These are phyloP conservation scores for Suillus occidentalis DNA, from an alignment of 768 basidiomycete genomes.

Conservation along the genomic window DNA sequence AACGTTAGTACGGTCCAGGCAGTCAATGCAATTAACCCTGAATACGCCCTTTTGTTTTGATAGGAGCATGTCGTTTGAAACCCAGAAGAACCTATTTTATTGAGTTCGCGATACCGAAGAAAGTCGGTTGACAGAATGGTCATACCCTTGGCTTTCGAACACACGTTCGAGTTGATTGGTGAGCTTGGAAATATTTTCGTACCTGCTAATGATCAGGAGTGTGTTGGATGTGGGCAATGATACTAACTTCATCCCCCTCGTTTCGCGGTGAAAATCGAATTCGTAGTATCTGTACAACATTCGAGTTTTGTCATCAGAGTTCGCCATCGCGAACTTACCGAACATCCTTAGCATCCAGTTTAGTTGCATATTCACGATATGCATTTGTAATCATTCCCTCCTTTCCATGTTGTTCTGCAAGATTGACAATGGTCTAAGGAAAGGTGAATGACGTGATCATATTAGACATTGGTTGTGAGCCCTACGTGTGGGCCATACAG, in stretches of 20 bases:
- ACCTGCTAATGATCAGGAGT: constrained; percentile 42
- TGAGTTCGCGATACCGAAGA: constrained; percentile 6
- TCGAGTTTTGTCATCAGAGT: background rate
- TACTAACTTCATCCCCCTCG: constrained; percentile 87
- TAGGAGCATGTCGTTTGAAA: constrained; percentile 65
- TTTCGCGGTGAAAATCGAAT: constrained; percentile 94
- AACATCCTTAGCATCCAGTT: constrained; percentile 53
- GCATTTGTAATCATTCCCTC: constrained; percentile 79
- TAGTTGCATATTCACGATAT: constrained; percentile 68
- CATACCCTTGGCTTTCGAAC: constrained; percentile 80
- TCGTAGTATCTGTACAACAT: constrained; percentile 57
- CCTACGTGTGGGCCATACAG: constrained; percentile 80
- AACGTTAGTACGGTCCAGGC: constrained; percentile 92
- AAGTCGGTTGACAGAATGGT: constrained; percentile 4
- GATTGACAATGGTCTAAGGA: constrained; percentile 74
- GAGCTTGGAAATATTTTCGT: constrained; percentile 87
- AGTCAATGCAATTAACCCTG: constrained; percentile 94
- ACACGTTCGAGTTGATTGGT: constrained; percentile 66
- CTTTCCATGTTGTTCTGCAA: constrained; percentile 89
- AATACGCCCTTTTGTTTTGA: constrained; percentile 85
- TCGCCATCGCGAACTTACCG: constrained; percentile 40
- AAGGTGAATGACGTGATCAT: constrained; percentile 10
- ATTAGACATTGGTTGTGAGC: constrained; percentile 7
- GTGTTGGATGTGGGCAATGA: constrained; percentile 3
- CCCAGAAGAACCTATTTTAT: constrained; percentile 72